A percentile compares a stretch with the other conserved stretches of the same genome.
phyloP scores from a whole-genome alignment of 2,329 filamentous ascomycete genomes.

The Neoarthrinium moseri region DNA sequence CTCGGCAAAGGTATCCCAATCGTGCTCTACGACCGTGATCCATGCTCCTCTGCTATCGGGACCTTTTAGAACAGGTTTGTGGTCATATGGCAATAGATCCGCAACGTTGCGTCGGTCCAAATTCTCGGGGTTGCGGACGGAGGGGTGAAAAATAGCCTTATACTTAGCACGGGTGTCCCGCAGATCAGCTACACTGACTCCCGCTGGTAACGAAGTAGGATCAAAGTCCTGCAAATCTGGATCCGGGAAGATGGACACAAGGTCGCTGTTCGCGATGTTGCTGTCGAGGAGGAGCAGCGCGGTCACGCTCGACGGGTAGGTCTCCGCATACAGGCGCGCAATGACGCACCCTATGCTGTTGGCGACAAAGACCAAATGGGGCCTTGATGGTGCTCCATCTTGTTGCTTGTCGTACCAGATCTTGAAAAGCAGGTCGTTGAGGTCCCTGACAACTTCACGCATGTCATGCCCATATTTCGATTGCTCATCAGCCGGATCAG shows the following conservation, averaged over 20 bases:
- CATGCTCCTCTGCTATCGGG: constrained; percentile 29
- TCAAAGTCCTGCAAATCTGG: constrained; percentile 48
- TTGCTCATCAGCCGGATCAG: constrained; percentile 39
- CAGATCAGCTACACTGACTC: constrained; percentile 32
- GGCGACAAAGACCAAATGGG: constrained; percentile 43
- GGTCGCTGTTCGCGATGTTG: constrained; percentile 56
- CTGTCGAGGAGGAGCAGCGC: constrained; percentile 54
- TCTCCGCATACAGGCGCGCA: constrained; percentile 48
- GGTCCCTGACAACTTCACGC: constrained; percentile 38
- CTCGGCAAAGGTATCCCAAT: constrained; percentile 49
- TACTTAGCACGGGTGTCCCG: constrained; percentile 33
- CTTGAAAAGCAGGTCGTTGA: constrained; percentile 41
- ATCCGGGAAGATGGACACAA: constrained; percentile 54
- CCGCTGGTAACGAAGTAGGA: constrained; percentile 33
- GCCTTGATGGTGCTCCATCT: constrained; percentile 21
- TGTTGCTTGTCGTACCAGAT: constrained; percentile 24
- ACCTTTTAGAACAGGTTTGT: constrained; percentile 38
- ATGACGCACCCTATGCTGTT: constrained; percentile 54
- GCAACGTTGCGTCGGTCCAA: constrained; percentile 45
- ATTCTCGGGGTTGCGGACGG: constrained; percentile 47
- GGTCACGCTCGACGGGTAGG: constrained; percentile 41
- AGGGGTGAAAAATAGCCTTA: constrained; percentile 43
- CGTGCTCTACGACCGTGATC: constrained; percentile 52
- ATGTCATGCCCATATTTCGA: constrained; percentile 45
- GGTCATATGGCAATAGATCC: constrained; percentile 39